These are phyloP conservation scores for Sinapis alba DNA, from an alignment of 441 rosid genomes.

Conservation along the genomic window DNA sequence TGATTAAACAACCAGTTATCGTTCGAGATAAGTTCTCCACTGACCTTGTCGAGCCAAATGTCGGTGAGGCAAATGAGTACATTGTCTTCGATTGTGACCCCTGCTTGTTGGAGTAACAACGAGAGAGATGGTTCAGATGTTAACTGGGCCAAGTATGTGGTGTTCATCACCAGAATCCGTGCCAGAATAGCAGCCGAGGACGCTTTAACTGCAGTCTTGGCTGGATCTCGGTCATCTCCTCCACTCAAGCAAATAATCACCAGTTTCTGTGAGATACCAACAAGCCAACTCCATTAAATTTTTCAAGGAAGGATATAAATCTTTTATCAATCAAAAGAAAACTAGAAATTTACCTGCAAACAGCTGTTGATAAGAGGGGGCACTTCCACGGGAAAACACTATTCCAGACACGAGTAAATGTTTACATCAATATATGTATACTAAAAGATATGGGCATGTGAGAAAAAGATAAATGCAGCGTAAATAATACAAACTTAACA, in stretches of 20 bases:
- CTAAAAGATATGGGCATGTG: slow-evolving; percentile 11
- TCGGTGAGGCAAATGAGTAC: slow-evolving; percentile 88
- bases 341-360: slow-evolving; percentile 61
- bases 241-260: slow-evolving; percentile 84
- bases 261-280: slow-evolving; percentile 61
- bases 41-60: slow-evolving; percentile 97
- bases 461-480: slow-evolving; percentile 1
- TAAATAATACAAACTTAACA: slow-evolving; percentile 13
- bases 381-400: slow-evolving; percentile 92
- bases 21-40: slow-evolving; percentile 29
- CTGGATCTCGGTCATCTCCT: slow-evolving; percentile 86
- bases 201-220: slow-evolving; percentile 82
- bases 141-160: slow-evolving; percentile 83
- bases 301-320: slow-evolving; percentile 2
- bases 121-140: slow-evolving; percentile 85
- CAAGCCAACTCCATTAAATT: slow-evolving; percentile 16
- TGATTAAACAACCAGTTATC: slow-evolving; percentile 1
- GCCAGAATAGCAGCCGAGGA: slow-evolving; percentile 90
- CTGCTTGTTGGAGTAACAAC: slow-evolving; percentile 73
- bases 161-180: slow-evolving; percentile 94
- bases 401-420: slow-evolving; percentile 13
- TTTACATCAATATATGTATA: slow-evolving; percentile 10
- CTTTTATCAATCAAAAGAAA: slow-evolving; percentile 11
- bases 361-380: slow-evolving; percentile 86
- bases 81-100: slow-evolving; percentile 66